Conservation (phyloP, 805 yeast species). For the Hanseniaspora pseudoguilliermondii region DNA sequence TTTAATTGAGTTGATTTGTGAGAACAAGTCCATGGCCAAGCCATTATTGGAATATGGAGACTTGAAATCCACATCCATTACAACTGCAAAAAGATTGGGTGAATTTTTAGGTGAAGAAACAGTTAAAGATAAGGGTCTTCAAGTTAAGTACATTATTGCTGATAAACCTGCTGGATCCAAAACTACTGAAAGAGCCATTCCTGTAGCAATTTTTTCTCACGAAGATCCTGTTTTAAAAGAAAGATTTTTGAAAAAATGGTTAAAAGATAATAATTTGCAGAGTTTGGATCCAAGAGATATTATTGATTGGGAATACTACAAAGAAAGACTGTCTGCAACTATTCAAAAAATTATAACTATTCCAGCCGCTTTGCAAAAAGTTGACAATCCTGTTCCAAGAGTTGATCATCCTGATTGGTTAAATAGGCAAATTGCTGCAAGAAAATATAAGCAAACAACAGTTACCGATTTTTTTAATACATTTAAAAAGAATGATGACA, state of each 20-base stretch:
- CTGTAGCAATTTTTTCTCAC: slow-evolving; percentile 79
- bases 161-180: slow-evolving; percentile 74
- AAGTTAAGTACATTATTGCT: slow-evolving; percentile 86
- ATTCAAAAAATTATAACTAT: slow-evolving; percentile 89
- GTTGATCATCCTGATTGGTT: slow-evolving; percentile 94
- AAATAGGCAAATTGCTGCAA: slow-evolving; percentile 43
- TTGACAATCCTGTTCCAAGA: slow-evolving; percentile 85
- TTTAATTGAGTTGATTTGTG: slow-evolving; percentile 86
- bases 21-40: slow-evolving; percentile 89
- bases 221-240: slow-evolving; percentile 62
- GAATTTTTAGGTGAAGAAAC: slow-evolving; percentile 91
- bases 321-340: slow-evolving; percentile 81
- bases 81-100: slow-evolving; percentile 86
- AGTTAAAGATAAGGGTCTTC: slow-evolving; percentile 92
- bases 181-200: slow-evolving; percentile 90
- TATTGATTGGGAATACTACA: slow-evolving; percentile 87
- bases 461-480: slow-evolving; percentile 44
- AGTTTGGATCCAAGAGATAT: slow-evolving; percentile 79
- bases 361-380: slow-evolving; percentile 89
- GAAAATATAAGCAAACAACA: slow-evolving; percentile 56
- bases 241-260: slow-evolving; percentile 72
- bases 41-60: slow-evolving; percentile 76
- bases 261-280: slow-evolving; percentile 60
- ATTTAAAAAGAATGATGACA: slow-evolving; percentile 43
- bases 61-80: slow-evolving; percentile 88